These are phyloP conservation scores for Lentinula sp. DNA, from an alignment of 768 basidiomycete genomes.

Conservation along the genomic window DNA sequence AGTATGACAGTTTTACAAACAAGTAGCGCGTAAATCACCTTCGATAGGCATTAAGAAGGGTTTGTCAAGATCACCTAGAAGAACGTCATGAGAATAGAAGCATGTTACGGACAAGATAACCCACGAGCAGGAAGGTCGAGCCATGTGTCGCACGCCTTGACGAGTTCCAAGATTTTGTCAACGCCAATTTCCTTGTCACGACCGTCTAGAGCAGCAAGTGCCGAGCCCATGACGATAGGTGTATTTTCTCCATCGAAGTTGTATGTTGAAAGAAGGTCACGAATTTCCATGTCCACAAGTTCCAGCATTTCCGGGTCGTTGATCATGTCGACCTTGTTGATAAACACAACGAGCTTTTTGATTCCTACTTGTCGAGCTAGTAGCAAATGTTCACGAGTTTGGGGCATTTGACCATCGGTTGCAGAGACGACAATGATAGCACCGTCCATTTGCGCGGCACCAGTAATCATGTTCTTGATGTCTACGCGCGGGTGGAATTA, in stretches of 20 bases:
- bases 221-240: slow-evolving; percentile 97
- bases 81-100: background rate
- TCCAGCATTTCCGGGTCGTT: slow-evolving; percentile 97
- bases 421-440: slow-evolving; percentile 96
- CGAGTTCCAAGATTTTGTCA: slow-evolving; percentile 74
- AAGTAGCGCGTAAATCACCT: slow-evolving; percentile 32
- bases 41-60: slow-evolving; percentile 96
- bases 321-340: slow-evolving; percentile 98
- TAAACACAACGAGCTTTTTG: slow-evolving; percentile 96
- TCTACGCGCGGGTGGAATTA: slow-evolving; percentile 34
- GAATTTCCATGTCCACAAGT: slow-evolving; percentile 99
- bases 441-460: slow-evolving; percentile 97
- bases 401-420: slow-evolving; percentile 99
- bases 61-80: slow-evolving; percentile 87
- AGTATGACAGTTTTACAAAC: background rate
- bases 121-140: slow-evolving; percentile 87
- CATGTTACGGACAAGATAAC: slow-evolving; percentile 20
- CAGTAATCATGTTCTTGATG: slow-evolving; percentile 99
- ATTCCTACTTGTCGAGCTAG: slow-evolving; percentile 98
- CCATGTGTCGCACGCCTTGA: slow-evolving; percentile 89
- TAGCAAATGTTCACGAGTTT: slow-evolving; percentile 96
- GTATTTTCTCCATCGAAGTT: slow-evolving; percentile 97
- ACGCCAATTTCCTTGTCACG: slow-evolving; percentile 75
- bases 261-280: slow-evolving; percentile 86
- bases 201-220: slow-evolving; percentile 90